Evolutionary conservation across 2,329 filamentous ascomycete species (phyloP), one percentile per base, ranked within the genome.

Genomic region (Penicillium frequentans): DNA sequence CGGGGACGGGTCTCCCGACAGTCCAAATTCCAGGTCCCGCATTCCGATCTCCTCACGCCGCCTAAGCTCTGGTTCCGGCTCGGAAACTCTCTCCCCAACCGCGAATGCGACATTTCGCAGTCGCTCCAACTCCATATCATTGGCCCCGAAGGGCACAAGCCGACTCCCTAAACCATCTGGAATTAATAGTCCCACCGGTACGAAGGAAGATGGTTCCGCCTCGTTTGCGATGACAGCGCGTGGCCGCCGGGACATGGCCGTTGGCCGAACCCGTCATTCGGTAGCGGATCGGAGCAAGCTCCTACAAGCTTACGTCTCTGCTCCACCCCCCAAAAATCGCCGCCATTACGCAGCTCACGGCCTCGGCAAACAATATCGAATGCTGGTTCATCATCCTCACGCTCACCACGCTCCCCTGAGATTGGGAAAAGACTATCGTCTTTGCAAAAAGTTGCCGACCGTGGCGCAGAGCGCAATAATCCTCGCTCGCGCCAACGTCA

Each of bases 341-440:
- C 91, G 3, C 86, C 88, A 10, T 77, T 96, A 49, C 85, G 91
- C 68, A 95, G 90, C 68, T 95, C 91, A 43, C 83, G 90, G 43
- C 90, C 90, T n/a, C 83, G 91, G 51, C 88, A 91, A 68, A 88
- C 90, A 9, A 87, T 96, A 23, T 91, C 90, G 10, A 81, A 85
- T 54, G 89, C 89, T n/a, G 84, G 84, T 2, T 89, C 89, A n/a
- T 81, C 87, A 31, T 85, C 87, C 54, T 89, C 89, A 35, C 84
- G 88, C 56, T 85, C 87, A 54, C 89, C 89, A 35, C 84, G 88
- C 56, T 84, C 48, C 10, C 45, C 87, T 65, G 88, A 83, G 70
- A 82, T 85, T 49, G 79, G 82, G 5, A 88, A 89, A 57, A 80
- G 82, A 48, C 79, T 85, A 60, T 77, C 73, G 31, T 73, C 67